Evolutionary conservation across 352 stramenopile genomes (phyloP), one percentile per base, ranked within the genome.

Genomic region (Phytophthora quininea): DNA sequence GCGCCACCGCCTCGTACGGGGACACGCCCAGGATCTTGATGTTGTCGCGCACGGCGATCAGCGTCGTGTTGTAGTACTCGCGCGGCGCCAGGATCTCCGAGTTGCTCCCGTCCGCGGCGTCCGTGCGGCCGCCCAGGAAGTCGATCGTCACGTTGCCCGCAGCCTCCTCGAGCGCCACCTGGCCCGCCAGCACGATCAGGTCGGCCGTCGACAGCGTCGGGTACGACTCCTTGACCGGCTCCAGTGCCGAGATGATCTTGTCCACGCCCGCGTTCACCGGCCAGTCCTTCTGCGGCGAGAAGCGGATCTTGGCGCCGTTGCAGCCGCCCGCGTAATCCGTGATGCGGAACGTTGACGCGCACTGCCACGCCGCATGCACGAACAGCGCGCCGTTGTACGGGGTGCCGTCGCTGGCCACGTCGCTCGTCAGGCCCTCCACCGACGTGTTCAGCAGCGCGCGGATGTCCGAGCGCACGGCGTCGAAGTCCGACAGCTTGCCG

Each of bases 11-110:
- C 69, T 98, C 93, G 46, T 83, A 69, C 57, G 97, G 90, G 40
- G 82, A 81, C 57, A 98, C 96, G 24, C 93, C 90, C 86, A 98
- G 92, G 59, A 95, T 81, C 53, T 90, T 84, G 71, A 98, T 98
- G 52, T 98, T 86, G 67, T 97, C 89, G 33, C 95, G 80, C 50
- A 98, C 75, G 66, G 98, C 91, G 42, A 80, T 74, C 64, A 86
- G 82, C 0, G 84, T 95, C 19, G 65, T 80, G 53, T 76, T 77
- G 40, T 79, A 84, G 54, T 92, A 95, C 67, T 96, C 92, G 69
- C 97, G 64, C 77, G 54, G 94, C 91, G 81, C 98, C 82, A 58
- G 91, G 91, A 43, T 98, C 60, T 63, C 96, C 76, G 65, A 89
- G 11, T 67, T 84, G 15, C 81, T 80, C 19, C 85, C 89, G 63